Base-by-base conservation (phyloP, 352 stramenopile species). In the Phytophthora parvispora region DNA sequence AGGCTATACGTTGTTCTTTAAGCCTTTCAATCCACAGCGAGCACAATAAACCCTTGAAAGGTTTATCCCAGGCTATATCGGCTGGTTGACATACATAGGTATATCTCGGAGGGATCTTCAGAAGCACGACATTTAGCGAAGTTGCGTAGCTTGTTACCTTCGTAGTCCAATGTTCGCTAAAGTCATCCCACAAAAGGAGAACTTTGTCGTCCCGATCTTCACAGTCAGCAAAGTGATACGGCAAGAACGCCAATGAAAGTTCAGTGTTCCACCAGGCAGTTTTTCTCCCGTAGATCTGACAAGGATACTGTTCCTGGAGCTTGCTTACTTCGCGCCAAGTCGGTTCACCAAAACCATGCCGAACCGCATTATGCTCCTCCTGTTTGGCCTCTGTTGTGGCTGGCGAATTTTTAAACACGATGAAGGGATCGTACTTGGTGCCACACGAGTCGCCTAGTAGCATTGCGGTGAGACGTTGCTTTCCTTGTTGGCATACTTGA, bases 401-500 rank as follows among this genome's bases (percentile, higher is more conserved):
- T n/a, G 52, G 25, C 13, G 31, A 24, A 3, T 34, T 60, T 16
- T 67, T 60, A 16, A 60, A 52, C 15, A 67, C 8, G 6, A 67
- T 15, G 18, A 67, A 60, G 8, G 49, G 60, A 22, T 50, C 34
- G 18, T 53, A 54, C 36, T 59, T 60, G 36, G 25, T 48, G 4
- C 60, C 49, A 45, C 50, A 28, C 36, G 36, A 67, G 29, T 60
- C 24, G 5, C 36, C 49, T 10, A 59, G 38, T 8, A 60, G 20
- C 36, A 67, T 54, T 27, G 15, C 49, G 0, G 60, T 60, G 3
- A 38, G n/a, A 18, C 60, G 36, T 18, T 60, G 49, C 28, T 60
- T 60, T 55, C 49, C 13, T 60, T 67, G 7, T 40, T 42, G 9
- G 24, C 34, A 24, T 49, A 67, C 12, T 47, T 56, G 15, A 60